Conservation (phyloP, 2,329 filamentous ascomycete species). For the Albifimbria verrucaria region DNA sequence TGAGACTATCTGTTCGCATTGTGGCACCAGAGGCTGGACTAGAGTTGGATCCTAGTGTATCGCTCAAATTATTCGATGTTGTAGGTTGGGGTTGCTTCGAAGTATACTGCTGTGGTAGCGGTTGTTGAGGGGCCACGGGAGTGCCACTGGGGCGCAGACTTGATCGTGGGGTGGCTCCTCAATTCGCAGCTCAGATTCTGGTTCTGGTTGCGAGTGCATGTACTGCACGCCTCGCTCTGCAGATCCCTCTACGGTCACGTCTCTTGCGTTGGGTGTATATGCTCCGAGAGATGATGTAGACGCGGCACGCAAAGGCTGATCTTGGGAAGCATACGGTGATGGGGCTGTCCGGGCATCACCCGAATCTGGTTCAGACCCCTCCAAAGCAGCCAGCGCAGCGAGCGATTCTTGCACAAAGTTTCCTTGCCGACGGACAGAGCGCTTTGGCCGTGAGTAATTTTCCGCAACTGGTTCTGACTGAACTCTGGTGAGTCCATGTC, state of each 20-base stretch:
- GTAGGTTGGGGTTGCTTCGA: conserved; percentile 20
- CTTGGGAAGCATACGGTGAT: conserved; percentile 22
- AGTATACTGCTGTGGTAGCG: conserved; percentile 21
- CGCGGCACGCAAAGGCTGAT: conserved; percentile 20
- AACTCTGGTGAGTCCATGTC: conserved; percentile 56
- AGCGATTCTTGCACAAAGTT: conserved; percentile 44
- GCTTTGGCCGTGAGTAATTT: conserved; percentile 58
- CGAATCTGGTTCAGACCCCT: conserved; percentile 30
- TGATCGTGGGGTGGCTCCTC: conserved; percentile 46
- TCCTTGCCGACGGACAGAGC: conserved; percentile 44
- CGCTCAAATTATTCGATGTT: conserved; percentile 19
- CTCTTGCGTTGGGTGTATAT: background rate
- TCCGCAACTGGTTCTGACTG: conserved; percentile 62
- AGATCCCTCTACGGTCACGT: background rate
- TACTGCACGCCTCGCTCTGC: background rate
- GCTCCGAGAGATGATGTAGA: background rate
- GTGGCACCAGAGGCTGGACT: conserved; percentile 67
- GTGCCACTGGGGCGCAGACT: conserved; percentile 16
- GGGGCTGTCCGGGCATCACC: conserved; percentile 16
- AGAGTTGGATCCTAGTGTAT: conserved; percentile 37
- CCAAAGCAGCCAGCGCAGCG: conserved; percentile 44
- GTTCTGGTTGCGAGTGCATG: conserved; percentile 10
- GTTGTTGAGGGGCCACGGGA: conserved; percentile 15
- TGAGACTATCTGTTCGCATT: conserved; percentile 69
- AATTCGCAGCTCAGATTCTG: background rate